Percentiles rank a stretch among this genome's conserved stretches.
Conservation (phyloP, 2,329 filamentous ascomycete species). For the Aspergillus sp. region DNA sequence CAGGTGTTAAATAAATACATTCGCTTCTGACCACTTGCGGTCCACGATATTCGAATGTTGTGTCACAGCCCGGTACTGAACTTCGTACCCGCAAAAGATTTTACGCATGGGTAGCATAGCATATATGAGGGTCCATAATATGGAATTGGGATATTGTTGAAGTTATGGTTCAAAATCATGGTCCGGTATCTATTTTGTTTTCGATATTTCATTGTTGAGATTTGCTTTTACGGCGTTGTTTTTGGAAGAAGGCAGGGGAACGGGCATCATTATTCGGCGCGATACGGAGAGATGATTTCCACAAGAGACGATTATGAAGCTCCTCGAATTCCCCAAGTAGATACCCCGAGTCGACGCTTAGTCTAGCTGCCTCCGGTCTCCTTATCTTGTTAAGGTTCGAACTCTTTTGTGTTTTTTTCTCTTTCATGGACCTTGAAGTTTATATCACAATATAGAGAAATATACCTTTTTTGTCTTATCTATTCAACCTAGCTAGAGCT, state of each 20-base stretch:
- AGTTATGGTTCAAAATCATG: constrained; percentile 13
- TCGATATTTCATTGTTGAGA: constrained; percentile 8
- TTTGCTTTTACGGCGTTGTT: constrained; percentile 28
- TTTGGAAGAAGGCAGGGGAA: constrained; percentile 36
- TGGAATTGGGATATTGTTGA: constrained; percentile 23
- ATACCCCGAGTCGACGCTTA: constrained; percentile 53
- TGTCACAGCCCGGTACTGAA: constrained; percentile 18
- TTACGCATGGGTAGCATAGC: constrained; percentile 29
- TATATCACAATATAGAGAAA: not conserved
- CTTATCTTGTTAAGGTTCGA: constrained; percentile 20
- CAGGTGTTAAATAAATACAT: constrained; percentile 29
- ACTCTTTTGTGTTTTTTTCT: constrained; percentile 1
- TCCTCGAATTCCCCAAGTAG: constrained; percentile 49
- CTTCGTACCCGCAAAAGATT: constrained; percentile 21
- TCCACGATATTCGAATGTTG: constrained; percentile 15
- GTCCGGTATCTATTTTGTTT: constrained; percentile 9
- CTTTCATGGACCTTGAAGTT: not conserved
- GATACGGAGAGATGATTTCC: constrained; percentile 40
- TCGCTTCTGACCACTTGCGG: constrained; percentile 1
- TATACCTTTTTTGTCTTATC: not conserved
- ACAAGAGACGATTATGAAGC: constrained; percentile 38
- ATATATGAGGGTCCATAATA: constrained; percentile 29
- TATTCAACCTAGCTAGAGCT: not conserved
- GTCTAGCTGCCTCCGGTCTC: constrained; percentile 40
- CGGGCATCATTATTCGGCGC: constrained; percentile 40